Conservation (phyloP, 169 alveolate species). For the Neospora caninum region DNA sequence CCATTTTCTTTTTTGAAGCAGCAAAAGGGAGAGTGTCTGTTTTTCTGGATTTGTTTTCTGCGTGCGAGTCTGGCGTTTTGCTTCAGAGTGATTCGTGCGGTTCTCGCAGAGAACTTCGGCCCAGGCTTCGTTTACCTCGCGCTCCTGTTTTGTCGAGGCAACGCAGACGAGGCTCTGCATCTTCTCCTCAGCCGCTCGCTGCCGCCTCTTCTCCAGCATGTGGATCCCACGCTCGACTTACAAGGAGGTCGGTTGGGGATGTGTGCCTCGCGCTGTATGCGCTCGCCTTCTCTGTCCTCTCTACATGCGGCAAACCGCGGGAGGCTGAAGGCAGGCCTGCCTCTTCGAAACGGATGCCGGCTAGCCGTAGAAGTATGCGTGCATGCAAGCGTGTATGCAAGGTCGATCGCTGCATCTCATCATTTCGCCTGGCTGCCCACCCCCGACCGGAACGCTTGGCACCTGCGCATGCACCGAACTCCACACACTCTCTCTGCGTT, state of each 20-base stretch:
- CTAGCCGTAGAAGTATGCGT: too few relatives aligned
- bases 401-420: too few relatives aligned
- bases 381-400: too few relatives aligned
- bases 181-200: not conserved
- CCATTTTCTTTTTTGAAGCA: not conserved
- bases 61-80: not conserved
- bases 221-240: not conserved
- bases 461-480: too few relatives aligned
- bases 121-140: not conserved
- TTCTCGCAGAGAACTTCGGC: not conserved
- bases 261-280: not conserved
- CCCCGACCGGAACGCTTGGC: too few relatives aligned
- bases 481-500: too few relatives aligned
- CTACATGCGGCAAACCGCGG: too few relatives aligned
- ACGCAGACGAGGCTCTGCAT: not conserved
- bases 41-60: not conserved
- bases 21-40: not conserved
- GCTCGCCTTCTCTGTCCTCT: not conserved
- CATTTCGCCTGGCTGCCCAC: too few relatives aligned
- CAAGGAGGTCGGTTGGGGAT: not conserved
- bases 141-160: not conserved
- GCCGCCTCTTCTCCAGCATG: constrained; percentile 34
- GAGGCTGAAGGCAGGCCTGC: too few relatives aligned
- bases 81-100: not conserved
- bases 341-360: too few relatives aligned